These are phyloP conservation scores for Penicillium arizonense DNA, from an alignment of 495 filamentous ascomycete species.

Conservation along the genomic window DNA sequence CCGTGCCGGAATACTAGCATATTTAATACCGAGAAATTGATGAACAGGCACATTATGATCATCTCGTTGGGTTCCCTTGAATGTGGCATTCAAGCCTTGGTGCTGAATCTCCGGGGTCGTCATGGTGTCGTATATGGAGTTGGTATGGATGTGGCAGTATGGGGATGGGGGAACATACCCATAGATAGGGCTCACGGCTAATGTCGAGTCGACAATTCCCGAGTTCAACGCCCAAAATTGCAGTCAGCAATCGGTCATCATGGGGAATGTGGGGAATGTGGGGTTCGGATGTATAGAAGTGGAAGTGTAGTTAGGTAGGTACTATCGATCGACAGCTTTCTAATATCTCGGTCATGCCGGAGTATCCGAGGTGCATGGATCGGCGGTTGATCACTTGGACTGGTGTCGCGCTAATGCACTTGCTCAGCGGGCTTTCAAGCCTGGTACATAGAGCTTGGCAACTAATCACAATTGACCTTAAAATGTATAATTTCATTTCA, in stretches of 20 bases:
- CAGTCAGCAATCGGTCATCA: neutral
- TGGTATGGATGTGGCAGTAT: neutral
- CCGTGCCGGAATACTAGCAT: conserved; percentile 34
- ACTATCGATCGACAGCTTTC: neutral
- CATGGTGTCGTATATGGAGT: conserved; percentile 21
- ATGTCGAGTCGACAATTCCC: neutral
- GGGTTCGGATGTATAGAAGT: neutral
- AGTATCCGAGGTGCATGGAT: no score
- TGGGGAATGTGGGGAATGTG: neutral
- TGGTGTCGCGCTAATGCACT: no score
- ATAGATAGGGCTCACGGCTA: neutral
- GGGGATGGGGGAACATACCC: neutral
- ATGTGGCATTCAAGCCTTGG: conserved; percentile 27
- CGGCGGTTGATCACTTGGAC: no score
- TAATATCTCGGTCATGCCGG: no score
- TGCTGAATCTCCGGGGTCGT: conserved; percentile 24
- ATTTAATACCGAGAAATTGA: conserved; percentile 38
- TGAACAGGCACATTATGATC: conserved; percentile 18
- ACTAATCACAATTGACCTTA: no score
- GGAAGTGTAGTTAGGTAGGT: neutral
- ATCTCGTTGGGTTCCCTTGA: conserved; percentile 25
- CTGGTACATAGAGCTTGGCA: no score
- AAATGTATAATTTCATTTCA: no score
- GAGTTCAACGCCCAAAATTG: neutral
- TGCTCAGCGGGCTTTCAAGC: no score